Base-by-base conservation (phyloP, 2,329 filamentous ascomycete genomes). In the Tricladium varicosporioides region DNA sequence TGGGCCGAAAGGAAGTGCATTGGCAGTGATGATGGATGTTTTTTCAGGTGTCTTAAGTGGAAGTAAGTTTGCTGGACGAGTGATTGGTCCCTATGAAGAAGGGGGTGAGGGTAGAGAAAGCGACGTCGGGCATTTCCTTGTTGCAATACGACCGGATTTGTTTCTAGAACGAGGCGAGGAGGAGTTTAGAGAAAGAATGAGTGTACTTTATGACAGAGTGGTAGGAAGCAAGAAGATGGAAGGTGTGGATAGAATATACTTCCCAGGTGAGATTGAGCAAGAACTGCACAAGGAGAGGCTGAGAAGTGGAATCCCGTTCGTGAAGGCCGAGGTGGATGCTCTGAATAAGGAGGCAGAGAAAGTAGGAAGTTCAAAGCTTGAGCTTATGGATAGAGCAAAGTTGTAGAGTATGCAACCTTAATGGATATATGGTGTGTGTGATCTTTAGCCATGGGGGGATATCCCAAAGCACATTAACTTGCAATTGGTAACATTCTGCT, bases 11-110 rank as follows among this genome's bases (percentile, higher is more conserved):
- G 90, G 90, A 0, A 89, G 86, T 1, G 90, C 81, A 0, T 70
- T 93, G 42, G 76, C 87, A 0, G 83, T 93, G 56, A 92, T 91
- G 87, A 93, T 93, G 90, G 89, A 93, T 66, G 87, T 93, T 5
- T 92, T 93, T 68, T 92, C 88, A 0, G 89, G 89, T 0, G 85
- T 88, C 0, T 66, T 93, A 0, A 91, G 88, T 0, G 89, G 89
- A 0, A 87, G 85, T 16, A 88, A 88, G 0, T 93, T 90, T 71
- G 90, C 88, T 0, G 89, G 89, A 0, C 78, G 88, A 66, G 89
- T 93, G 22, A 88, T 85, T 0, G 82, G 82, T n/a, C 90, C 89
- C 0, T 92, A 93, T 69, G 87, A 91, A 65, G 79, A 86, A 2
- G n/a, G n/a, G 9, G 85, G 82, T 0, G 81, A 77, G 56, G 78